Evolutionary conservation across 2,329 filamentous ascomycete species (phyloP), one percentile per base, ranked within the genome.

Genomic region (Alternaria solani): DNA sequence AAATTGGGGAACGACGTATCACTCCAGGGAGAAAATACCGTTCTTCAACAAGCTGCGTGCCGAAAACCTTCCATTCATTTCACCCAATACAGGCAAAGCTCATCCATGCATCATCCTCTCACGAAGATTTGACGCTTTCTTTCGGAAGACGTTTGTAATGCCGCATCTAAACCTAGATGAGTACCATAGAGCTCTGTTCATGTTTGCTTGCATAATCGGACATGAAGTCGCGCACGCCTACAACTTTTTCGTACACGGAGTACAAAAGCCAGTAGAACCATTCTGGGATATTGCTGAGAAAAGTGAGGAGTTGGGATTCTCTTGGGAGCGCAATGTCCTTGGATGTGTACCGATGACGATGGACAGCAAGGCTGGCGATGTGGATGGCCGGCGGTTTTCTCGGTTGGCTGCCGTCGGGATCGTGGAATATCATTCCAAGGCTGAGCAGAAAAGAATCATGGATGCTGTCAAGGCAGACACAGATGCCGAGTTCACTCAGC

Each of bases 211-310:
- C 1, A 68, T 64, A 3, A 16, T 72, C 1, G 59, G 66, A 9
- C 71, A 73, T 38, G 67, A 73, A 49, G 9, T 64, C 9, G 64
- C 58, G 7, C 71, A 72, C 36, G 67, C 5, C 18, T 70, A 69
- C 44, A 49, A 61, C 18, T 43, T 57, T 2, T 71, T 51, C 52
- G 7, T 41, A 2, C 11, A 41, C 12, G 38, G 38, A 41, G 38
- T 4, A 8, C 9, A 23, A 7, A 11, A 3, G 3, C 38, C 18
- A 11, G 8, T 8, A 9, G 69, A 72, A 36, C 69, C 69, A 25
- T 51, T 52, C 3, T 71, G 64, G 59, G 51, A 25, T 23, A 9
- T 30, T 5, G 5, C 43, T 7, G 66, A 72, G 16, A 55, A 55
- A 16, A 11, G 44, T 3, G 32, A 49, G 8, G 64, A 71, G 36